Evolutionary conservation across 768 basidiomycete genomes (phyloP).

Genomic region (Agaricus blazei): DNA sequence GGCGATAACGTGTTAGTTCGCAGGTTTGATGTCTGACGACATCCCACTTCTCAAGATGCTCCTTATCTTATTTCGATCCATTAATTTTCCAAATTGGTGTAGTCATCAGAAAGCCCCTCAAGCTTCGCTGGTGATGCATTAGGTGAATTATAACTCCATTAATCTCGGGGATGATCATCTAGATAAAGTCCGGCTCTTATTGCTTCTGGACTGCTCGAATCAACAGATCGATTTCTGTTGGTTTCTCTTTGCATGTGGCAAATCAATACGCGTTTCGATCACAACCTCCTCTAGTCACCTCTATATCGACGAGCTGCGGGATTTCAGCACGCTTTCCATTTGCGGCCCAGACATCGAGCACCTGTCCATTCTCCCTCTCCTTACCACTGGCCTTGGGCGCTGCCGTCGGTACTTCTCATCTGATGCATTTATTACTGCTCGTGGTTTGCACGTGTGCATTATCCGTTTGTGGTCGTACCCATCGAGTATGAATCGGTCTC

Average conservation of each 20-base stretch:
- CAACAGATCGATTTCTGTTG: constrained; percentile 4
- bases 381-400: no score
- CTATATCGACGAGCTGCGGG: not conserved
- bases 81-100: constrained; percentile 7
- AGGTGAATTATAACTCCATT: not conserved
- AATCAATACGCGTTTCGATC: not conserved
- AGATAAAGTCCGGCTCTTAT: not conserved
- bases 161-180: constrained; percentile 8
- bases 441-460: constrained; percentile 7
- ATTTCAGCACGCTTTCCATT: not conserved
- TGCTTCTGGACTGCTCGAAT: not conserved
- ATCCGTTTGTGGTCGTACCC: not conserved
- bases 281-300: not conserved
- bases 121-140: not conserved
- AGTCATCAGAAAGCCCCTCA: not conserved
- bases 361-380: no score
- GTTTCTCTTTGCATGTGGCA: not conserved
- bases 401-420: not conserved
- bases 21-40: constrained; percentile 51
- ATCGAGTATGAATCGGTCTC: not conserved
- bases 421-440: not conserved
- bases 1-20: constrained; percentile 41
- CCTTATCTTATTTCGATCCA: constrained; percentile 5
- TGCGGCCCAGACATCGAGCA: not conserved
- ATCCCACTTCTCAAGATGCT: constrained; percentile 5